These are phyloP conservation scores for Rosa multiflora DNA, from an alignment of 306 rosid species.

Conservation along the genomic window DNA sequence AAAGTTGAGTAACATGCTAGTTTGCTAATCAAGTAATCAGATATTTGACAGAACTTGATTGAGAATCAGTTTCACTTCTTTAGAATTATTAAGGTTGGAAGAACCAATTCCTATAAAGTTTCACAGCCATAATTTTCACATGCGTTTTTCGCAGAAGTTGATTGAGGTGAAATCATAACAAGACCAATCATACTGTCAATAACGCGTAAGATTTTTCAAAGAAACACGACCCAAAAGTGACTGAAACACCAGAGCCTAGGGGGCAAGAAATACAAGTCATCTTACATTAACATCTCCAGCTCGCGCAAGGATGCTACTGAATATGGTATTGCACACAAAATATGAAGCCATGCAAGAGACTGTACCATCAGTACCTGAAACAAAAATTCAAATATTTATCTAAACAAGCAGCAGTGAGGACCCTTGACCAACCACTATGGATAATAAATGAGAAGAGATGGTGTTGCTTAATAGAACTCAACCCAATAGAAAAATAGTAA, in stretches of 20 bases:
- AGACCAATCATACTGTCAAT: constrained; percentile 13
- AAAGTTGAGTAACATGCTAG: background rate
- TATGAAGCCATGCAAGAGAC: constrained; percentile 76
- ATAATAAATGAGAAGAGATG: background rate
- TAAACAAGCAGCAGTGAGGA: constrained; percentile 1
- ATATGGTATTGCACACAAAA: constrained; percentile 71
- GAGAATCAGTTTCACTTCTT: background rate
- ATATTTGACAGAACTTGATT: background rate
- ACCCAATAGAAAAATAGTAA: background rate
- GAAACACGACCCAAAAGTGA: background rate
- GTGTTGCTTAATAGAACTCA: background rate
- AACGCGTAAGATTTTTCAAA: background rate
- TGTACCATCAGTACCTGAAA: constrained; percentile 88
- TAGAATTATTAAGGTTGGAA: background rate
- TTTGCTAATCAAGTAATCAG: background rate
- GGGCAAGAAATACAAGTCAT: constrained; percentile 18
- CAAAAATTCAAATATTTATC: constrained; percentile 5
- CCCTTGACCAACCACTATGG: constrained; percentile 1
- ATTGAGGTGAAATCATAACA: background rate
- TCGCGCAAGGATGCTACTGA: constrained; percentile 68
- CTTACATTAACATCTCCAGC: constrained; percentile 82
- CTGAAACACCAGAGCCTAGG: constrained; percentile 10
- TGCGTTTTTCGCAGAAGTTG: background rate
- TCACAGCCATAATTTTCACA: background rate
- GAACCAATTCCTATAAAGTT: background rate